Base-by-base conservation (phyloP, 352 stramenopile genomes). In the Globisporangium splendens region DNA sequence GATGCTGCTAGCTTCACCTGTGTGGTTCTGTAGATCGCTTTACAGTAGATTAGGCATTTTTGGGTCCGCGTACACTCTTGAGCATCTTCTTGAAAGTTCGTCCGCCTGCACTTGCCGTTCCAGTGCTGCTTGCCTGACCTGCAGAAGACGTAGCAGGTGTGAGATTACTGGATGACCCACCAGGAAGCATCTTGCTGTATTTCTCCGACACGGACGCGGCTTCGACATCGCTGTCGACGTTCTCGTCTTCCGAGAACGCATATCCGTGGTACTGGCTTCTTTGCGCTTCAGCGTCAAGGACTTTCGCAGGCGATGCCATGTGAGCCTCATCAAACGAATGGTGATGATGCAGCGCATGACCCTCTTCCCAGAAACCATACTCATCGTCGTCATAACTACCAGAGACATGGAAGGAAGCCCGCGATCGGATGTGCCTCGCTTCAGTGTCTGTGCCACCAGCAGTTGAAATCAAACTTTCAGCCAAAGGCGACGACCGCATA, bases 161-260 rank as follows among this genome's bases (percentile, higher is more conserved):
- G 5, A 31, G 2, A 43, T 8, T 43, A 17, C 38, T 61, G 54
- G 74, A 12, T 44, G 18, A 12, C 62, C 57, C 21, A 61, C 59
- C 14, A 48, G 18, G 7, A 58, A 59, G 13, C 13, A 50, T 44
- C 59, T 63, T 38, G 50, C 38, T 39, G 61, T 67, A 22, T 46
- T 75, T 47, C 54, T 72, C n/a, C 35, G 44, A 62, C 35, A 47
- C 46, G 3, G 56, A 69, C n/a, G 70, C 70, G 59, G 68, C 68
- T 54, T 88, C 79, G 0, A 88, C 69, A 24, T 87, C 77, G 46
- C 77, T 89, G 50, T 90, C 76, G 8, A 87, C 71, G 43, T 88
- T 83, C 31, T 92, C 83, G 22, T 90, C 77, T 57, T 92, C 78
- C 7, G 83, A 90, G 60, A 92, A 92, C 2, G 83, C 83, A 47